Evolutionary conservation across 768 basidiomycete genomes (phyloP).

Genomic region (Cystobasidiopsis lactophilus): DNA sequence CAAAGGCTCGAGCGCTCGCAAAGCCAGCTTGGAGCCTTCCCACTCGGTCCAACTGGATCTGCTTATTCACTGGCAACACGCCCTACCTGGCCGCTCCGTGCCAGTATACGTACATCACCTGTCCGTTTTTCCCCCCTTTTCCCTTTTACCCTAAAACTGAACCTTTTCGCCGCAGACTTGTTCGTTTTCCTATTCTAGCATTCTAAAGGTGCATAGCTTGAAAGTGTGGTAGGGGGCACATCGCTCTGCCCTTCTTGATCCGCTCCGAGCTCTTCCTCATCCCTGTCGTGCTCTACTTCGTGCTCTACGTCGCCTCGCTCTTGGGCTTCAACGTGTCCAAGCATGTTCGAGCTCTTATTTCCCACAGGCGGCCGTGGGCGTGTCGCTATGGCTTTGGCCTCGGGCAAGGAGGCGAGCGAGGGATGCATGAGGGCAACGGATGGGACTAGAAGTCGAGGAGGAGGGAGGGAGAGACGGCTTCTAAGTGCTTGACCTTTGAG

Average conservation of each 20-base stretch:
- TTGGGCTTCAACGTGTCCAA: not conserved
- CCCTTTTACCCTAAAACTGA: too few species aligned
- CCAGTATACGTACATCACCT: conserved; percentile 72
- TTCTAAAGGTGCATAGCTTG: too few species aligned
- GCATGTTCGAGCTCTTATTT: conserved; percentile 37
- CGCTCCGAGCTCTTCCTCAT: conserved; percentile 76
- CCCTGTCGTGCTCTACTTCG: conserved; percentile 62
- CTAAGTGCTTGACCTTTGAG: not conserved
- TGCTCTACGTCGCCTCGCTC: not conserved
- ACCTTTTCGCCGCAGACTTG: too few species aligned
- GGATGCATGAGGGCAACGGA: too few species aligned
- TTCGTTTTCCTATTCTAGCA: not conserved
- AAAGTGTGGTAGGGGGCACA: too few species aligned
- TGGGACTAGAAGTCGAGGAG: conserved; percentile 1
- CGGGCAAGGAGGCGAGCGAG: too few species aligned
- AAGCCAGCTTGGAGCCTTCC: too few species aligned
- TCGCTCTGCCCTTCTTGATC: conserved; percentile 76
- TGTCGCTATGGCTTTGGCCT: not conserved
- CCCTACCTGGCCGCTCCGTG: conserved; percentile 50
- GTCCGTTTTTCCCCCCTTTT: conserved; percentile 1
- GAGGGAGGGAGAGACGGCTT: not conserved
- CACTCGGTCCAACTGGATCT: conserved; percentile 78
- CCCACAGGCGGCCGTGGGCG: not conserved
- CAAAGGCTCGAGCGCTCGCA: too few species aligned
- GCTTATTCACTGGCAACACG: conserved; percentile 76